Evolutionary conservation across 257 asterid genomes (phyloP).

Genomic region (Misopates orontium): DNA sequence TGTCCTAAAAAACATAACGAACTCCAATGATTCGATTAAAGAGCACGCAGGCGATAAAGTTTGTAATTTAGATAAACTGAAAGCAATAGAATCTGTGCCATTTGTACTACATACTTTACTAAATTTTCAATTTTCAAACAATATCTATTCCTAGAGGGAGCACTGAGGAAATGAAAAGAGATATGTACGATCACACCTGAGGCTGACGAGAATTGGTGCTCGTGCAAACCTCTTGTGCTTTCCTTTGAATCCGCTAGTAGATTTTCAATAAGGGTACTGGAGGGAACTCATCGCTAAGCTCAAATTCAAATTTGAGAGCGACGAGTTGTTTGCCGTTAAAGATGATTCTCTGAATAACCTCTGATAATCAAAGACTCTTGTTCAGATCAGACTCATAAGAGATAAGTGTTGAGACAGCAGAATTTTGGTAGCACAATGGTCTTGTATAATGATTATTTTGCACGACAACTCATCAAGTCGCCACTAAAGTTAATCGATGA

Average conservation of each 20-base stretch:
- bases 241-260: conserved; percentile 44
- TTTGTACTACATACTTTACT: conserved; percentile 7
- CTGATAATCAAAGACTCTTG: conserved; percentile 36
- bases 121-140: conserved; percentile 9
- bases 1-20: background rate
- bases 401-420: background rate
- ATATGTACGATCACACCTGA: conserved; percentile 35
- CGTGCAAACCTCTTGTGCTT: conserved; percentile 44
- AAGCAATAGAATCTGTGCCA: background rate
- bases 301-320: conserved; percentile 70
- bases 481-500: too few relatives aligned
- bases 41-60: conserved; percentile 3
- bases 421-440: too few relatives aligned
- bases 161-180: conserved; percentile 9
- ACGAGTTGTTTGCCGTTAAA: conserved; percentile 46
- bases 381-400: conserved; percentile 20
- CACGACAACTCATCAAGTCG: too few relatives aligned
- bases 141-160: conserved; percentile 1
- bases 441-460: too few relatives aligned
- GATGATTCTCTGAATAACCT: conserved; percentile 55
- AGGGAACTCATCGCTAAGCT: conserved; percentile 54
- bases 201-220: conserved; percentile 47
- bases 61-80: background rate
- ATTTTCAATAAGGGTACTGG: conserved; percentile 61
- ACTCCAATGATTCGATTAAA: background rate